Percentiles rank a stretch among this genome's conserved stretches.
Evolutionary conservation across 1,284 basidiomycete genomes (phyloP).

Genomic region (Ceratobasidium sp.): DNA sequence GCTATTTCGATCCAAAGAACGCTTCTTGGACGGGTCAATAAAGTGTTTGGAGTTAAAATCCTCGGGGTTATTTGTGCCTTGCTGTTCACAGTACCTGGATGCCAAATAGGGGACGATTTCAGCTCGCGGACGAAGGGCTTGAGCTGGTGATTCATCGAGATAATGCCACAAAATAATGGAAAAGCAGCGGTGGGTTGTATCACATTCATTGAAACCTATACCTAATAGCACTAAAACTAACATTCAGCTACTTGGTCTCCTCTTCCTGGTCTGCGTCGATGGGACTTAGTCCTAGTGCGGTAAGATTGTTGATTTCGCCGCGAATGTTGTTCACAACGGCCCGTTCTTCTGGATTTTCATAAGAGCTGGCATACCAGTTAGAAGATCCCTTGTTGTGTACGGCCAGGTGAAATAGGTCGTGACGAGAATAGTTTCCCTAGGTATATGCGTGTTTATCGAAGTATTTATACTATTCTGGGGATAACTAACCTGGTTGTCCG

Average conservation of each 20-base stretch:
- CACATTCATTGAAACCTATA: background rate
- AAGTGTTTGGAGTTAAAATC: background rate
- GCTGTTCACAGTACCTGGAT: background rate
- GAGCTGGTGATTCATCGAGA: background rate
- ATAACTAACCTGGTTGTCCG: background rate
- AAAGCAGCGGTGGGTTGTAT: background rate
- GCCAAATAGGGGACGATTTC: background rate
- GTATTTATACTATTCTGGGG: background rate
- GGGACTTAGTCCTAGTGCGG: background rate
- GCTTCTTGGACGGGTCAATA: background rate
- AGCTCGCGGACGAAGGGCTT: no score
- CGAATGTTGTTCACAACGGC: background rate
- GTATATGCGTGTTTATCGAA: background rate
- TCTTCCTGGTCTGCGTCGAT: constrained; percentile 15
- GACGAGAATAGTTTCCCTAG: constrained; percentile 23
- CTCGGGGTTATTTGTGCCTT: background rate
- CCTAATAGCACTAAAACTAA: background rate
- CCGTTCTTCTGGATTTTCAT: constrained; percentile 8
- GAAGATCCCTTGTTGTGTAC: constrained; percentile 15
- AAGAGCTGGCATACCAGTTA: constrained; percentile 13
- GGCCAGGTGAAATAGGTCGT: constrained; percentile 20
- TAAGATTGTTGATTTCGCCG: constrained; percentile 20
- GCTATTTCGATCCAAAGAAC: background rate
- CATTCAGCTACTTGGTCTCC: background rate
- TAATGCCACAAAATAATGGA: background rate